phyloP scores from a whole-genome alignment of 495 filamentous ascomycete genomes.

The Ramalina intermedia region DNA sequence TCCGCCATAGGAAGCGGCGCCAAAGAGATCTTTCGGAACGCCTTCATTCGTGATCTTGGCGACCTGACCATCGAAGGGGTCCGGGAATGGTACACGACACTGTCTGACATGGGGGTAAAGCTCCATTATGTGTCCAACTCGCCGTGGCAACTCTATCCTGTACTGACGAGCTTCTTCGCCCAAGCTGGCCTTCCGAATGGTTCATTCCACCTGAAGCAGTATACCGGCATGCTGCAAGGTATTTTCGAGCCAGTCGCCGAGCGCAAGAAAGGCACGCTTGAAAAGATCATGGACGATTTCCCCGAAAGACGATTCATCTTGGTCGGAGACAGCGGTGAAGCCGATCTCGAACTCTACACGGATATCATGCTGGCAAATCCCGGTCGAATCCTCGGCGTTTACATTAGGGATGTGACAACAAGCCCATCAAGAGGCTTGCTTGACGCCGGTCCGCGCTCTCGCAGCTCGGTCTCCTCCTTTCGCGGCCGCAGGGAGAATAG shows the following conservation, averaged over 20 bases:
- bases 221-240: conserved; percentile 87
- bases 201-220: conserved; percentile 89
- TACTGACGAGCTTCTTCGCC: conserved; percentile 71
- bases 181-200: conserved; percentile 68
- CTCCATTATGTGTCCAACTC: conserved; percentile 90
- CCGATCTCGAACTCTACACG: conserved; percentile 93
- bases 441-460: conserved; percentile 31
- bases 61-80: conserved; percentile 79
- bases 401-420: conserved; percentile 90
- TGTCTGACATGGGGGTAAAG: conserved; percentile 66
- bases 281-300: conserved; percentile 77
- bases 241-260: conserved; percentile 97
- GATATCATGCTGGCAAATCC: conserved; percentile 78
- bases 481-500: conserved; percentile 13
- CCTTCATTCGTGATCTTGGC: conserved; percentile 71
- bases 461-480: conserved; percentile 11
- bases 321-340: conserved; percentile 90
- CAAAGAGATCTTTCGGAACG: conserved; percentile 89
- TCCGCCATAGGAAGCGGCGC: conserved; percentile 77
- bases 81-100: conserved; percentile 67
- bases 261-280: conserved; percentile 74
- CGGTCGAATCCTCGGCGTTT: conserved; percentile 66
- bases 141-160: conserved; percentile 89
- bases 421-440: conserved; percentile 56
- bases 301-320: conserved; percentile 80